These are phyloP conservation scores for Peltaster fructicola DNA, from an alignment of 2,329 filamentous ascomycete genomes.

Conservation along the genomic window DNA sequence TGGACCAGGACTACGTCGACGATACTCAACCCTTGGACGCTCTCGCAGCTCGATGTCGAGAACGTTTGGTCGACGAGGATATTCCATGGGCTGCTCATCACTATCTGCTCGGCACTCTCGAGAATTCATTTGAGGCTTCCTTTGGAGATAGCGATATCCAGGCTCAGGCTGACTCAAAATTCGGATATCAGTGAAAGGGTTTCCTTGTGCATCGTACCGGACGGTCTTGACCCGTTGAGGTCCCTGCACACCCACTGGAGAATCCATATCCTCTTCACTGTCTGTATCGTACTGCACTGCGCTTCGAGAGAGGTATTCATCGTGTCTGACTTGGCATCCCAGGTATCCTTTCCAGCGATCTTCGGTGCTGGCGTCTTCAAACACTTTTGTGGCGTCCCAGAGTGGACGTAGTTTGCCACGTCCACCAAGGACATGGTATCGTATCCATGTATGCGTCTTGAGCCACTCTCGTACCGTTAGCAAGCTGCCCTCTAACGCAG, in stretches of 20 bases:
- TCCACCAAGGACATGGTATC: conserved; percentile 19
- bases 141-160: too few relatives aligned
- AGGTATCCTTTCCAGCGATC: conserved; percentile 2
- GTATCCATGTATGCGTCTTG: conserved; percentile 20
- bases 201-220: too few relatives aligned
- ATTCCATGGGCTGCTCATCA: too few relatives aligned
- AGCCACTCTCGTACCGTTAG: conserved; percentile 20
- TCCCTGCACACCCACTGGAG: neutral
- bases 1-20: too few relatives aligned
- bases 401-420: conserved; percentile 16
- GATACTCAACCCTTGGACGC: too few relatives aligned
- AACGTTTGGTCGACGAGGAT: too few relatives aligned
- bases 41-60: too few relatives aligned
- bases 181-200: too few relatives aligned
- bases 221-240: neutral
- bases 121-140: too few relatives aligned
- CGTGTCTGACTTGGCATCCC: neutral
- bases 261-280: neutral
- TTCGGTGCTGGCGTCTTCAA: conserved; percentile 1
- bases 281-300: neutral
- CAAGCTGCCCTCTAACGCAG: conserved; percentile 11
- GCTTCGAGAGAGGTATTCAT: neutral
- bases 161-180: too few relatives aligned
- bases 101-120: too few relatives aligned
- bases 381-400: conserved; percentile 12